Evolutionary conservation across 495 filamentous ascomycete species (phyloP).

Genomic region (Peziza echinospora): DNA sequence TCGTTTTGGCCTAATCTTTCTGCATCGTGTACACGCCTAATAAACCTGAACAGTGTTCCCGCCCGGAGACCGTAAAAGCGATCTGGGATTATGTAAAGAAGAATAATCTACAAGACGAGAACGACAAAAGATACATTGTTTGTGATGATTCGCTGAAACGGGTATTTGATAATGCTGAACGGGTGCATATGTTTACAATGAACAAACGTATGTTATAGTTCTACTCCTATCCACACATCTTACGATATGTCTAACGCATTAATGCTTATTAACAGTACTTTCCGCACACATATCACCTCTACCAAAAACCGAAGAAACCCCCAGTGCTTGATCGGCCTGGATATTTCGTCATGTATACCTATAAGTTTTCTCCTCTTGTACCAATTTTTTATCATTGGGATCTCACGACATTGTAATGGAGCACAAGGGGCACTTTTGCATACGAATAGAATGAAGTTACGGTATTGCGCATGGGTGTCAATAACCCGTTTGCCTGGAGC

Average conservation of each 20-base stretch:
- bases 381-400: too few relatives aligned
- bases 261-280: background rate
- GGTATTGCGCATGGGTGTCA: too few relatives aligned
- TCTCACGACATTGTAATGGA: too few relatives aligned
- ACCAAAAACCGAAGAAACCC: conserved; percentile 3
- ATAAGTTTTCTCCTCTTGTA: too few relatives aligned
- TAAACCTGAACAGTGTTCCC: conserved; percentile 47
- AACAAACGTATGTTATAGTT: conserved; percentile 1
- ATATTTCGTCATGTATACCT: too few relatives aligned
- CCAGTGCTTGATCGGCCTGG: conserved; percentile 1
- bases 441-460: too few relatives aligned
- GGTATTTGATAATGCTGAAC: conserved; percentile 65
- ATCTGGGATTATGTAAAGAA: conserved; percentile 87
- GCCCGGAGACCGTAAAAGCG: conserved; percentile 84
- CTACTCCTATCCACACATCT: too few relatives aligned
- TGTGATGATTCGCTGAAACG: conserved; percentile 79
- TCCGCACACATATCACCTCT: background rate
- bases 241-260: background rate
- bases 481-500: too few relatives aligned
- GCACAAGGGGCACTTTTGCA: too few relatives aligned
- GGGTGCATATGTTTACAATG: conserved; percentile 71
- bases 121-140: conserved; percentile 69
- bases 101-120: conserved; percentile 70
- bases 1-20: conserved; percentile 6
- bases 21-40: conserved; percentile 24